Percentiles rank a stretch among this genome's conserved stretches.
Conservation (phyloP, 2,329 filamentous ascomycete genomes). For the Lachnellula occidentalis region DNA sequence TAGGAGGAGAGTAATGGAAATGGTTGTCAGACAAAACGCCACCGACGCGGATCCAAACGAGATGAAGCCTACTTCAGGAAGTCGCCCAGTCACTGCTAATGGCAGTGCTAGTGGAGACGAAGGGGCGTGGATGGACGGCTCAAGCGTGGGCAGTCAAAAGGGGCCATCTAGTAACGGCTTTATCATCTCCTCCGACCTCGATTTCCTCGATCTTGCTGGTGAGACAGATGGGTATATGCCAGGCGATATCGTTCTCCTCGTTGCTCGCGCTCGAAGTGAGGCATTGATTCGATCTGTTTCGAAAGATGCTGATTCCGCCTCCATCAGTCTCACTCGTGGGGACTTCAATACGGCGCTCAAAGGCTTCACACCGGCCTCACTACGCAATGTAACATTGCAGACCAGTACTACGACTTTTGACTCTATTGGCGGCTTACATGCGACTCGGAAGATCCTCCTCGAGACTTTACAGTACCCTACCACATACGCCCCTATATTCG, state of each 20-base stretch:
- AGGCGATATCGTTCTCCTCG: conserved; percentile 80
- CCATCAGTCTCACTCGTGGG: conserved; percentile 59
- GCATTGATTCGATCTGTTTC: conserved; percentile 78
- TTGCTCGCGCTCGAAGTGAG: conserved; percentile 84
- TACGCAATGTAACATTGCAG: conserved; percentile 90
- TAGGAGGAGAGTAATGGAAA: conserved; percentile 75
- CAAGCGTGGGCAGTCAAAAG: conserved; percentile 49
- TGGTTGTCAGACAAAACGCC: conserved; percentile 58
- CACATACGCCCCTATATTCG: conserved; percentile 96
- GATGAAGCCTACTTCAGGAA: conserved; percentile 40
- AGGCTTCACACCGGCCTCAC: conserved; percentile 90
- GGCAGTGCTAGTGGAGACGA: conserved; percentile 50
- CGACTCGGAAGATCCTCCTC: conserved; percentile 84
- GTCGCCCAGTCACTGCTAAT: conserved; percentile 48
- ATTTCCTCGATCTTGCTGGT: conserved; percentile 88
- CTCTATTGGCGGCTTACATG: conserved; percentile 80
- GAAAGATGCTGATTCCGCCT: conserved; percentile 39
- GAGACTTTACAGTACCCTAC: conserved; percentile 97
- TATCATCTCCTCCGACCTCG: conserved; percentile 67
- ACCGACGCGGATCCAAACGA: conserved; percentile 35
- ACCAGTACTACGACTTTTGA: conserved; percentile 89
- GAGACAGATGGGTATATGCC: conserved; percentile 98
- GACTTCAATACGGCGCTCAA: conserved; percentile 84
- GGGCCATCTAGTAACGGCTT: conserved; percentile 52
- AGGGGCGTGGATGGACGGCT: conserved; percentile 70